A percentile compares a stretch with the other conserved stretches of the same genome.
Evolutionary conservation across 192 early-diverging fungal species (phyloP).

Genomic region (Mortierella claussenii): DNA sequence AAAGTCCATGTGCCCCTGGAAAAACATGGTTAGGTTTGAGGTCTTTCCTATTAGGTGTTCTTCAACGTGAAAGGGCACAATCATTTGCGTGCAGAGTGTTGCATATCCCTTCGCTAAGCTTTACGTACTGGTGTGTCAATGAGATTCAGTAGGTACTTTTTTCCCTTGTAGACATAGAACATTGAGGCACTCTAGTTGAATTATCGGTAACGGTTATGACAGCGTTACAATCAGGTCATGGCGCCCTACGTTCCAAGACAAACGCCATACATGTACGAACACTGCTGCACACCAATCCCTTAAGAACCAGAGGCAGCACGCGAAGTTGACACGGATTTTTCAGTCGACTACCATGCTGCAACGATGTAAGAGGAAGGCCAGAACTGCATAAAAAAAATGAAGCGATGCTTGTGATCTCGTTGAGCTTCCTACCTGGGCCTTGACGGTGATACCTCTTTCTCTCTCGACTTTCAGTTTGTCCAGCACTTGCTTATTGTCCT

Average conservation of each 20-base stretch:
- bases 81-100: too few species aligned
- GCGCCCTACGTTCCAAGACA: too few species aligned
- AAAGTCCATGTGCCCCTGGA: constrained; percentile 88
- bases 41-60: too few species aligned
- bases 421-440: constrained; percentile 79
- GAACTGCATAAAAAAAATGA: neutral
- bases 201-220: too few species aligned
- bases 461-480: constrained; percentile 97
- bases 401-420: neutral
- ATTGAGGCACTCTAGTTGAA: constrained; percentile 94
- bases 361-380: neutral
- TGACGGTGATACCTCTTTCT: constrained; percentile 97
- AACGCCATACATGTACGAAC: too few species aligned
- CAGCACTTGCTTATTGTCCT: constrained; percentile 88
- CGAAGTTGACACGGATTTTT: too few species aligned
- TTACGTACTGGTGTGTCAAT: constrained; percentile 91
- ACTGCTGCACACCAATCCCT: too few species aligned
- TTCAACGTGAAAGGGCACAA: too few species aligned
- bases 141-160: constrained; percentile 90
- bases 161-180: constrained; percentile 86
- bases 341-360: too few species aligned
- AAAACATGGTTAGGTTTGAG: neutral
- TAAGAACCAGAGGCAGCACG: too few species aligned
- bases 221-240: too few species aligned
- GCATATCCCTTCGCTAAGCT: neutral